These are phyloP conservation scores for Lactarius deliciosus DNA, from an alignment of 768 basidiomycete species.

Conservation along the genomic window DNA sequence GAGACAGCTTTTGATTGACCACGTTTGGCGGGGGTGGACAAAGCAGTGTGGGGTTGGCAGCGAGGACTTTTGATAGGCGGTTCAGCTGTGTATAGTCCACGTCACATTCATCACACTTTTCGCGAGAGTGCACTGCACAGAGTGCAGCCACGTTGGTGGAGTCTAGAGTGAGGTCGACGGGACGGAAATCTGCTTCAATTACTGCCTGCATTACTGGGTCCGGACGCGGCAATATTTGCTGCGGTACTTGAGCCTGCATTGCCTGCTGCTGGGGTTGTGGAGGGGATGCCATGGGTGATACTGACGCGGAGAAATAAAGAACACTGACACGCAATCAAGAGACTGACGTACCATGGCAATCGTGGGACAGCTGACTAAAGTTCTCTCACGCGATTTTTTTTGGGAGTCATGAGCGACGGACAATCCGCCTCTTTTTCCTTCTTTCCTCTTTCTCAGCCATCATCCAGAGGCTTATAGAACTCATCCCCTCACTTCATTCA, in stretches of 20 bases:
- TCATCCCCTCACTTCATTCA: constrained; percentile 34
- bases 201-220: constrained; percentile 74
- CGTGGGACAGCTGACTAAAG: constrained; percentile 27
- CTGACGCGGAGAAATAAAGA: constrained; percentile 19
- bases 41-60: constrained; percentile 64
- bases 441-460: constrained; percentile 38
- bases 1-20: constrained; percentile 70
- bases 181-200: constrained; percentile 70
- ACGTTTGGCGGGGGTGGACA: constrained; percentile 83
- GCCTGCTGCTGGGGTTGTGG: constrained; percentile 37
- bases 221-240: constrained; percentile 49
- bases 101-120: constrained; percentile 72
- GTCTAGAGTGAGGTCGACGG: constrained; percentile 55
- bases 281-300: constrained; percentile 42
- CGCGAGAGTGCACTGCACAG: constrained; percentile 65
- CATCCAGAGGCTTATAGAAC: constrained; percentile 40
- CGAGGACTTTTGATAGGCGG: constrained; percentile 68
- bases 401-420: neutral
- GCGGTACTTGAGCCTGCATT: constrained; percentile 34
- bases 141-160: constrained; percentile 55
- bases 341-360: neutral
- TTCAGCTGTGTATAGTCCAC: constrained; percentile 76
- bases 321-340: neutral
- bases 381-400: constrained; percentile 28
- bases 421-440: constrained; percentile 23